Conservation (phyloP, 78 protist genomes). For the Blattamonas nauphoetae region DNA sequence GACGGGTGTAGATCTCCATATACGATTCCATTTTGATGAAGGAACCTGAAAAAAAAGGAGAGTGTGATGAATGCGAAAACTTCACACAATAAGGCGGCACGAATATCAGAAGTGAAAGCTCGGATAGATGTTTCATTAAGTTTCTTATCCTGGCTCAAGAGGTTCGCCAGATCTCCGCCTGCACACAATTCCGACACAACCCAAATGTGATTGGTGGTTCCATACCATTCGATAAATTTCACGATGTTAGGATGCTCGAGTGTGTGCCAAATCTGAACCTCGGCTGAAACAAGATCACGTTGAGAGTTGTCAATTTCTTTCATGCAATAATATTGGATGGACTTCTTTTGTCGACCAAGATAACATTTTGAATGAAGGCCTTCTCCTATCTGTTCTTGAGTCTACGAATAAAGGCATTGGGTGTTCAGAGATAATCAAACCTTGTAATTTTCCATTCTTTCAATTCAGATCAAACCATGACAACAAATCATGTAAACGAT, state of each 20-base stretch:
- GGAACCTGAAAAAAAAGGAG: background rate
- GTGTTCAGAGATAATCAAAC: too few species aligned
- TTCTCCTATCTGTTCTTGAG: constrained; percentile 34
- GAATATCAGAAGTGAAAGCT: constrained; percentile 21
- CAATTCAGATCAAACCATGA: too few species aligned
- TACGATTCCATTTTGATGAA: constrained; percentile 30
- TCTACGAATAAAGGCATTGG: too few species aligned
- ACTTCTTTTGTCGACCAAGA: constrained; percentile 50
- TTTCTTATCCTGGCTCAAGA: constrained; percentile 22
- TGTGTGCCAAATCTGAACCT: constrained; percentile 26
- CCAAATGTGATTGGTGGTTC: constrained; percentile 57
- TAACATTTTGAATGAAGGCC: constrained; percentile 34
- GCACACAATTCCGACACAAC: constrained; percentile 49
- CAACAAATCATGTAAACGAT: too few species aligned
- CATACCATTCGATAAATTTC: constrained; percentile 49
- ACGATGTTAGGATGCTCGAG: constrained; percentile 37
- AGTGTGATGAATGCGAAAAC: too few species aligned
- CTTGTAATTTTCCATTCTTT: too few species aligned
- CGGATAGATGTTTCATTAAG: constrained; percentile 25
- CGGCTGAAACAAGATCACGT: background rate
- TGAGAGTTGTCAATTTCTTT: constrained; percentile 38
- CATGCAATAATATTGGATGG: constrained; percentile 41
- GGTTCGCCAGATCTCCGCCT: constrained; percentile 21
- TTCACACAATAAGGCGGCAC: constrained; percentile 27
- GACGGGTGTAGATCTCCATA: constrained; percentile 41